Evolutionary conservation across 805 yeast species (phyloP), one percentile per base, ranked within the genome.

Genomic region (Starmerella floris): DNA sequence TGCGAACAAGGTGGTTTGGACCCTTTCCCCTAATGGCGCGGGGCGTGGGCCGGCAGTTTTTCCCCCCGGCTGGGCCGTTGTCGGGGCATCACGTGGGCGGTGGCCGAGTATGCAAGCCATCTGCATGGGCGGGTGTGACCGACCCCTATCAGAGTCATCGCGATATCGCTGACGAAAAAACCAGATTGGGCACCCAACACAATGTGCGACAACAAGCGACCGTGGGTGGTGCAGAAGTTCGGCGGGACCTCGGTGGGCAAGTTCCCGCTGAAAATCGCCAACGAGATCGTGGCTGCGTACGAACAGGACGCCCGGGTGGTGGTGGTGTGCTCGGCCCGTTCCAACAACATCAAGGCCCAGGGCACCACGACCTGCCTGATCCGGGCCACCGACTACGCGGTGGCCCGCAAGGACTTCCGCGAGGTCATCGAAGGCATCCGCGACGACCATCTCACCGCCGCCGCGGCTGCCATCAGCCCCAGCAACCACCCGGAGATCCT

Each of bases 231-330:
- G 5, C 98, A 91, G 62, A 91, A 91, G 62, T 91, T 83, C 56
- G 98, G 98, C 38, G 98, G 98, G 41, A 91, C 98, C 15, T 78
- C 91, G 37, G 95, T 91, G 26, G 98, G 98, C 20, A 91, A 91
- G 60, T 87, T 91, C 61, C 83, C 95, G 9, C 76, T 72, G 40
- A 73, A 79, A 51, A 91, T 91, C 42, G 85, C 84, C 23, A 80
- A 81, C 46, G 83, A 84, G 51, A 84, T 91, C 38, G 82, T 91
- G 37, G 48, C 51, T 56, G 73, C 68, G 21, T 83, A 76, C 58
- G 66, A 76, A 28, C 42, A 57, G 35, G 63, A 70, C 31, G 63
- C 65, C 37, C 70, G 79, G 42, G 94, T 87, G 15, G 96, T 94
- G 2, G 93, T 88, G 21, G 98, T 91, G 2, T 91, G 98, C 61